Base-by-base conservation (phyloP, 306 rosid genomes). In the Canavalia ensiformis region DNA sequence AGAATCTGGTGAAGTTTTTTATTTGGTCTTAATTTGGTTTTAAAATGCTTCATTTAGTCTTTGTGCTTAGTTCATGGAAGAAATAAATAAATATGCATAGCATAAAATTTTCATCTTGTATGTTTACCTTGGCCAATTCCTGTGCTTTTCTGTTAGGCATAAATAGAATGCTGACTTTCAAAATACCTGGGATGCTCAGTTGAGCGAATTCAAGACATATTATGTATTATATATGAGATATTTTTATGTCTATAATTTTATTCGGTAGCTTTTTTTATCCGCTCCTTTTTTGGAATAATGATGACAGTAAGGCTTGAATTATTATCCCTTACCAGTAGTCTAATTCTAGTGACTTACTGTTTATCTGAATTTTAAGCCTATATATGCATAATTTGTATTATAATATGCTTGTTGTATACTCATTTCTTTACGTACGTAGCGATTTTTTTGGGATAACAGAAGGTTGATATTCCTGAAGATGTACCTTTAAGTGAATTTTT, bases 381-480 rank as follows among this genome's bases (percentile, higher is more conserved):
- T 13, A 3, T 56, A 39, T 56, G 57, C 33, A 44, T 42, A 41
- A 18, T 18, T 52, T 55, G n/a, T 54, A 29, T 13, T 66, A 34
- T 66, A 33, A 33, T 55, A 44, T 65, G 84, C 28, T 74, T 67
- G 37, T 35, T 45, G 28, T 8, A 3, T 59, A 0, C 41, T 42
- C 34, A 72, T 77, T 63, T 5, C 6, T 41, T 65, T 37, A 31
- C 37, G 42, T 30, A 50, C 34, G 44, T 52, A 13, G 37, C 45
- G 1, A 39, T 75, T 44, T 13, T 59, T 72, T 68, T 28, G 72
- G 75, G n/a, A 79, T 81, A 46, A 60, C 85, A 63, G 55, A 45
- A 18, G 50, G 34, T 25, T 74, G 52, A 46, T 46, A n/a, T 72
- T 81, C 37, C 11, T 49, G 82, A 57, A 31, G 81, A 62, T 2